Conservation (phyloP, 306 rosid species). For the Potentilla sterilis region DNA sequence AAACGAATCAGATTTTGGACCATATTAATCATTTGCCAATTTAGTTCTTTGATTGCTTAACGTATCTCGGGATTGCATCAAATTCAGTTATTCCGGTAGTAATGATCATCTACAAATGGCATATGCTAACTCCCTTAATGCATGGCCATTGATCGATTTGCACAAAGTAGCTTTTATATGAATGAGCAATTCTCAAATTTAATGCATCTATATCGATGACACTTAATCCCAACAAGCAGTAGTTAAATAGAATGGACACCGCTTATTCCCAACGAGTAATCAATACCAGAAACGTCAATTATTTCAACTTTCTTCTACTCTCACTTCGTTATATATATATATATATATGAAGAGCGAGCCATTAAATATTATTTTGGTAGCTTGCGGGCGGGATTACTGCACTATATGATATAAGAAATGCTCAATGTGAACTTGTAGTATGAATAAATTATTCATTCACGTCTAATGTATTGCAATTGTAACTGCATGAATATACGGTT, state of each 20-base stretch:
- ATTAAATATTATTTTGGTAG: no score
- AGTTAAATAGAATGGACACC: not conserved
- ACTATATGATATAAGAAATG: no score
- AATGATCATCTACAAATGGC: not conserved
- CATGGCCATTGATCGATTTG: not conserved
- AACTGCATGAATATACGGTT: no score
- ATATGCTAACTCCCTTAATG: not conserved
- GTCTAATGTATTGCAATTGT: no score
- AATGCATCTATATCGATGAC: not conserved
- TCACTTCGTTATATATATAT: no score
- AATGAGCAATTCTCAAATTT: not conserved
- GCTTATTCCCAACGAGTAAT: not conserved
- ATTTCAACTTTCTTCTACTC: no score
- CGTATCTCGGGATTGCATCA: not conserved
- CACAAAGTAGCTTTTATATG: not conserved
- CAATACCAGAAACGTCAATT: not conserved
- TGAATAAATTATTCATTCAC: no score
- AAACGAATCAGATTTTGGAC: not conserved
- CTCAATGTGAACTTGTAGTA: no score
- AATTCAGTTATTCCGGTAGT: not conserved
- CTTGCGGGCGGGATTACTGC: no score
- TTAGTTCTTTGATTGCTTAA: not conserved
- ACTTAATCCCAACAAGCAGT: not conserved
- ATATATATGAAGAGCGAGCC: no score
- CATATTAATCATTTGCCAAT: not conserved